Base-by-base conservation (phyloP, 1,284 basidiomycete genomes). In the Entoloma clypeatum region DNA sequence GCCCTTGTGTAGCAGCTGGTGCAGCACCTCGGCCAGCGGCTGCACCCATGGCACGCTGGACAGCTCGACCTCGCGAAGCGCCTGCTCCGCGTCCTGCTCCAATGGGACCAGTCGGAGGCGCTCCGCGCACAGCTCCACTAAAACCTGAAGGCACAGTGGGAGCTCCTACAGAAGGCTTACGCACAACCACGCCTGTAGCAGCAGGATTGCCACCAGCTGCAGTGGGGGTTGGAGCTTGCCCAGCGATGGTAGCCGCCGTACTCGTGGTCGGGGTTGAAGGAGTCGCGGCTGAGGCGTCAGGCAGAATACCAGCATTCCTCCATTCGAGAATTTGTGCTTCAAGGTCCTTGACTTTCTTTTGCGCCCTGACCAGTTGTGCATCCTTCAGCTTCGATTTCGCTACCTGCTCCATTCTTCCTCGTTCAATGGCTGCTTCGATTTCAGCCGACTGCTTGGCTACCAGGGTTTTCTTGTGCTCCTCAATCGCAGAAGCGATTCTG, bases 351-450 rank as follows among this genome's bases (percentile, higher is more conserved):
- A 86, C 61, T 45, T 68, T 74, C 41, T 61, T 63, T 54, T 83
- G 77, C 9, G 74, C 65, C 33, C 68, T 73, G 22, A 78, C 66
- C 11, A 87, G 64, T 51, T 82, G 80, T 2, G 66, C 62, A 49
- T 88, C 85, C 62, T 86, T 87, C 35, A 88, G 50, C 57, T 79
- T 84, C 27, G 65, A 56, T 62, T 83, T 85, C 14, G 75, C 67
- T 1, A 54, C 63, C 35, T 71, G 67, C 49, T 87, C 84, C 62
- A 72, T 67, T 36, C 85, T 67, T 3, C 84, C 85, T 3, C 74
- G 65, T 33, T 87, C 85, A 9, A 81, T 70, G 1, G 84, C 84
- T 3, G 74, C 67, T 4, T 70, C 68, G 25, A 85, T 72, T 36
- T 82, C 81, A 24, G 75, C 67, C 7, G 68, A 63, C 16, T 75